Percentiles rank a stretch among this genome's conserved stretches.
Conservation (phyloP, 2,329 filamentous ascomycete genomes). For the Calonectria crousiana region DNA sequence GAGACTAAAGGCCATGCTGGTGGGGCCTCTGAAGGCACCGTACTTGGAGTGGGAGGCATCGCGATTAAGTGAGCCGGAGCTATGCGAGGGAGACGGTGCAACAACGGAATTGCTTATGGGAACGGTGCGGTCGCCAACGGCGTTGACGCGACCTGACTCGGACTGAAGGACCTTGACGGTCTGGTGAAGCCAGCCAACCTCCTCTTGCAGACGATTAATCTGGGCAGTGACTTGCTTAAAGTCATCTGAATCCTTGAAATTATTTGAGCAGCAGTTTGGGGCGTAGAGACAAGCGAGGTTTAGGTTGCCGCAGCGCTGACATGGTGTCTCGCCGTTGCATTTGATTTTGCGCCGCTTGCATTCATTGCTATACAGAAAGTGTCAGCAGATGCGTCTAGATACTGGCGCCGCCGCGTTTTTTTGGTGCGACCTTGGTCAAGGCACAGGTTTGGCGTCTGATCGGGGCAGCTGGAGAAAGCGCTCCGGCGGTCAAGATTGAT, state of each 20-base stretch:
- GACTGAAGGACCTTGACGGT: constrained; percentile 77
- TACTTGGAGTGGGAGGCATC: constrained; percentile 65
- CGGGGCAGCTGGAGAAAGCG: neutral
- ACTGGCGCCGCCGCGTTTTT: neutral
- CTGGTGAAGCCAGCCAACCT: constrained; percentile 82
- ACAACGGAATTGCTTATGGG: constrained; percentile 48
- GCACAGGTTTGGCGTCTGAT: neutral
- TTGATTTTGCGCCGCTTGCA: constrained; percentile 83
- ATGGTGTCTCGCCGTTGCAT: constrained; percentile 78
- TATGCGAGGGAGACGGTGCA: constrained; percentile 59
- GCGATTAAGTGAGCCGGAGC: constrained; percentile 51
- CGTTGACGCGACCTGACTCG: constrained; percentile 60
- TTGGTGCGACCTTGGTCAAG: neutral
- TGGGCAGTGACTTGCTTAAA: constrained; percentile 85
- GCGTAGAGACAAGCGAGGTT: constrained; percentile 75
- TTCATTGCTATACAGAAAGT: constrained; percentile 67
- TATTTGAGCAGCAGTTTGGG: constrained; percentile 77
- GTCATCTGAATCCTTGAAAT: constrained; percentile 92
- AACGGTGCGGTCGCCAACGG: constrained; percentile 57
- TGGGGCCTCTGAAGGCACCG: constrained; percentile 84
- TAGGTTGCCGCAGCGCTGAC: constrained; percentile 76
- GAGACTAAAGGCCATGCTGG: constrained; percentile 86
- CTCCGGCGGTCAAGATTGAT: neutral
- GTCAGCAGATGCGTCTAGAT: constrained; percentile 11
- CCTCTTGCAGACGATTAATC: constrained; percentile 81